phyloP scores from a whole-genome alignment of 2,329 filamentous ascomycete genomes.

The Talaromyces sp. region DNA sequence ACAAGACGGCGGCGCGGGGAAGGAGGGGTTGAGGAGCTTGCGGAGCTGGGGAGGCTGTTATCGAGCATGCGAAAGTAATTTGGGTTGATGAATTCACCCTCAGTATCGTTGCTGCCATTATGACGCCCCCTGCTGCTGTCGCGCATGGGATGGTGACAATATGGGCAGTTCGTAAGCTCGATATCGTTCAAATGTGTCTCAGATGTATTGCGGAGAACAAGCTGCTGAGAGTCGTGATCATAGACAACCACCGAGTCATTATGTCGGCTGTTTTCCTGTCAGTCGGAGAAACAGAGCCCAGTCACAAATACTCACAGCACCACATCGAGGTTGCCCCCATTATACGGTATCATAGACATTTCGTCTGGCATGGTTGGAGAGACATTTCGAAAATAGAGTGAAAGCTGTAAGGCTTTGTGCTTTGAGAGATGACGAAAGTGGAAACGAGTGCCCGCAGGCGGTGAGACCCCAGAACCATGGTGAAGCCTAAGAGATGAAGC shows the following conservation, averaged over 20 bases:
- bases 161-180: constrained; percentile 76
- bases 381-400: constrained; percentile 7
- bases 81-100: constrained; percentile 78
- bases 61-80: constrained; percentile 95
- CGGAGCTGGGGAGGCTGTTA: constrained; percentile 56
- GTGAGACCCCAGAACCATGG: constrained; percentile 12
- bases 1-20: constrained; percentile 54
- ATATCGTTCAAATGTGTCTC: constrained; percentile 51
- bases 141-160: constrained; percentile 75
- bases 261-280: constrained; percentile 68
- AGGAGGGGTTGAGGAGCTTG: constrained; percentile 47
- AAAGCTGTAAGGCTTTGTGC: not conserved
- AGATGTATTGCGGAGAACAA: constrained; percentile 73
- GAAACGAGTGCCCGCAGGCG: constrained; percentile 5
- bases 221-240: constrained; percentile 79
- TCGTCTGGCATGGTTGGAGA: constrained; percentile 36
- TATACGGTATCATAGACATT: constrained; percentile 49
- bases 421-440: constrained; percentile 8
- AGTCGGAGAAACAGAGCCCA: constrained; percentile 10
- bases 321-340: constrained; percentile 46
- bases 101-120: constrained; percentile 34
- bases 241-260: constrained; percentile 90
- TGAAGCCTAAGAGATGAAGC: not conserved
- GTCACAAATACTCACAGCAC: constrained; percentile 43
- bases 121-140: constrained; percentile 50